A percentile compares a stretch with the other conserved stretches of the same genome.
Conservation (phyloP, 2,329 filamentous ascomycete species). For the Alternaria hordeiaustralica region DNA sequence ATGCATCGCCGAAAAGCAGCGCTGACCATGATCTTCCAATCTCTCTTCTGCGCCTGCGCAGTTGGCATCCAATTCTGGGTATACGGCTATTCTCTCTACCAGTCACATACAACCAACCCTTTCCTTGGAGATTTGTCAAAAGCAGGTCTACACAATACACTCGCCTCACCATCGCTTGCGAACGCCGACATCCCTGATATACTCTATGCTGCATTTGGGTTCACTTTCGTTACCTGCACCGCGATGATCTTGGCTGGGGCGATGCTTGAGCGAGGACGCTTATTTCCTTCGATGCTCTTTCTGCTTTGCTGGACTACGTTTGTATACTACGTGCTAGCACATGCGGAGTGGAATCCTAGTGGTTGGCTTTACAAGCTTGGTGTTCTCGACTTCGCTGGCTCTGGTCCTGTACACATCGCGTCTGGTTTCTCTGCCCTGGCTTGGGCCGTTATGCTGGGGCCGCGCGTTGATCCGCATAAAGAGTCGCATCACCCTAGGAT, state of each 20-base stretch:
- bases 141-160: slow-evolving; percentile 38
- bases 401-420: slow-evolving; percentile 76
- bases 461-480: slow-evolving; percentile 67
- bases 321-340: slow-evolving; percentile 62
- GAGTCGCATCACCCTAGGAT: slow-evolving; percentile 53
- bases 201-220: slow-evolving; percentile 44
- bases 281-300: slow-evolving; percentile 43
- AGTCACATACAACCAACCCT: slow-evolving; percentile 37
- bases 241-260: slow-evolving; percentile 45
- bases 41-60: slow-evolving; percentile 55
- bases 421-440: slow-evolving; percentile 75
- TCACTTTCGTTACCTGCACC: slow-evolving; percentile 43
- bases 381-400: slow-evolving; percentile 76
- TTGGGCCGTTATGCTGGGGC: slow-evolving; percentile 75
- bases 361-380: slow-evolving; percentile 75
- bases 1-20: slow-evolving; percentile 43
- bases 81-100: slow-evolving; percentile 55
- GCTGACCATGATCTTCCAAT: slow-evolving; percentile 57
- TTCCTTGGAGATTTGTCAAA: slow-evolving; percentile 43
- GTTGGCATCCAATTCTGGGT: slow-evolving; percentile 58
- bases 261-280: slow-evolving; percentile 42
- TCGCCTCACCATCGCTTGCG: slow-evolving; percentile 39
- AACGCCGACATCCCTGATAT: slow-evolving; percentile 44
- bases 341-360: slow-evolving; percentile 78
- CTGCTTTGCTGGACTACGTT: slow-evolving; percentile 46